A percentile compares a stretch with the other conserved stretches of the same genome.
These are phyloP conservation scores for Cenchrus purpureus DNA, from an alignment of 176 grass and related monocot genomes.

Conservation along the genomic window DNA sequence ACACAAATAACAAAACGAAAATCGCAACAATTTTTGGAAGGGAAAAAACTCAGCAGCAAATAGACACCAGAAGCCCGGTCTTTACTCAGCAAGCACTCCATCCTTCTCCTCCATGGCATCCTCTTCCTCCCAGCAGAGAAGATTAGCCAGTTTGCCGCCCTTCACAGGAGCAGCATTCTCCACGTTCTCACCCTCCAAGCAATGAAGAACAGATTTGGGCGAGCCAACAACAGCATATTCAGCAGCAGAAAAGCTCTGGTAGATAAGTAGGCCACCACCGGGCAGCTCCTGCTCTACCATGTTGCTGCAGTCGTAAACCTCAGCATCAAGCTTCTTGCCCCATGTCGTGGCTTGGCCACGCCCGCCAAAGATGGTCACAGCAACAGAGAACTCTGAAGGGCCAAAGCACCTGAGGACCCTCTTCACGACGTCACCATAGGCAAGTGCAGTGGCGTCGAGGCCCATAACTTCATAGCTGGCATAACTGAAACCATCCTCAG, in stretches of 20 bases:
- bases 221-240: conserved; percentile 13
- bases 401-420: conserved; percentile 68
- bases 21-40: background rate
- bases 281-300: conserved; percentile 60
- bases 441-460: conserved; percentile 42
- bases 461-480: conserved; percentile 82
- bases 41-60: conserved; percentile 19
- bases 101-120: conserved; percentile 43
- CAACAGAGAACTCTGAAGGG: conserved; percentile 70
- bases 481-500: conserved; percentile 84
- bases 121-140: conserved; percentile 43
- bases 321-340: conserved; percentile 51
- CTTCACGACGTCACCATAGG: conserved; percentile 52
- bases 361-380: conserved; percentile 68
- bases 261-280: conserved; percentile 46
- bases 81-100: conserved; percentile 34
- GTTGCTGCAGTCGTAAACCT: conserved; percentile 53
- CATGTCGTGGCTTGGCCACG: conserved; percentile 38
- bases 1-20: conserved; percentile 54
- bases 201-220: conserved; percentile 58
- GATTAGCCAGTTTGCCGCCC: conserved; percentile 41
- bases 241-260: conserved; percentile 58
- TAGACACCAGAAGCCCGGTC: conserved; percentile 33
- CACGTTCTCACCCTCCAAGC: conserved; percentile 40
- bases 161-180: conserved; percentile 31